Percentiles rank a stretch among this genome's conserved stretches.
phyloP scores from a whole-genome alignment of 768 basidiomycete genomes.

The Cystofilobasidium capitatum region DNA sequence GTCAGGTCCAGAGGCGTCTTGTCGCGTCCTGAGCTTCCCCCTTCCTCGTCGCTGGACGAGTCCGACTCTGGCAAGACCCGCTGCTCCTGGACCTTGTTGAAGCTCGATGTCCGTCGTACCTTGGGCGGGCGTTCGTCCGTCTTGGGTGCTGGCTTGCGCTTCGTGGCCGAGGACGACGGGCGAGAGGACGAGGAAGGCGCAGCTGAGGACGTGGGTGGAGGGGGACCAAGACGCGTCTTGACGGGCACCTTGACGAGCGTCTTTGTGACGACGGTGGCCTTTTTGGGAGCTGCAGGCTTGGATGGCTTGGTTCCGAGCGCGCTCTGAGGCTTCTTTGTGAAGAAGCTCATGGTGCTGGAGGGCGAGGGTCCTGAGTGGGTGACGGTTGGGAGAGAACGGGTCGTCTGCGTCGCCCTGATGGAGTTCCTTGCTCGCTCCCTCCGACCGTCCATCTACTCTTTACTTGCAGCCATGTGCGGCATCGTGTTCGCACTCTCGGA shows the following conservation, averaged over 20 bases:
- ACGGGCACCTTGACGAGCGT: not conserved
- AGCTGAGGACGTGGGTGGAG: not conserved
- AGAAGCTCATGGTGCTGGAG: not conserved
- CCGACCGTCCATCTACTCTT: no score
- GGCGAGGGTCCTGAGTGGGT: not conserved
- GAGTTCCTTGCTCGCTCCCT: not conserved
- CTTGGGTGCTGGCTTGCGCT: constrained; percentile 4
- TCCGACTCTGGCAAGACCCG: constrained; percentile 1
- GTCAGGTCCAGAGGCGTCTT: not conserved
- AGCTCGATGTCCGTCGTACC: not conserved
- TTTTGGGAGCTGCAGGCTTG: not conserved
- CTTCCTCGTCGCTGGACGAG: constrained; percentile 4
- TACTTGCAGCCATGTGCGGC: constrained; percentile 39
- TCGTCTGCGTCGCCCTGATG: not conserved
- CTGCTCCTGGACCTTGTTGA: not conserved
- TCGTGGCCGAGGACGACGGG: not conserved
- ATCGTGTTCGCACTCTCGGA: constrained; percentile 24
- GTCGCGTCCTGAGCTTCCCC: not conserved
- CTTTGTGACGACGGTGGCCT: not conserved
- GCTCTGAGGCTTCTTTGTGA: not conserved
- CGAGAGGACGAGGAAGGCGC: not conserved
- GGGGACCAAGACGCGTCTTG: not conserved
- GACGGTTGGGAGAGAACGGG: not conserved
- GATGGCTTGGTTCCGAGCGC: not conserved
- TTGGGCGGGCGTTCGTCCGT: not conserved